Evolutionary conservation across 352 stramenopile genomes (phyloP).

Genomic region (Phytophthora ramorum): DNA sequence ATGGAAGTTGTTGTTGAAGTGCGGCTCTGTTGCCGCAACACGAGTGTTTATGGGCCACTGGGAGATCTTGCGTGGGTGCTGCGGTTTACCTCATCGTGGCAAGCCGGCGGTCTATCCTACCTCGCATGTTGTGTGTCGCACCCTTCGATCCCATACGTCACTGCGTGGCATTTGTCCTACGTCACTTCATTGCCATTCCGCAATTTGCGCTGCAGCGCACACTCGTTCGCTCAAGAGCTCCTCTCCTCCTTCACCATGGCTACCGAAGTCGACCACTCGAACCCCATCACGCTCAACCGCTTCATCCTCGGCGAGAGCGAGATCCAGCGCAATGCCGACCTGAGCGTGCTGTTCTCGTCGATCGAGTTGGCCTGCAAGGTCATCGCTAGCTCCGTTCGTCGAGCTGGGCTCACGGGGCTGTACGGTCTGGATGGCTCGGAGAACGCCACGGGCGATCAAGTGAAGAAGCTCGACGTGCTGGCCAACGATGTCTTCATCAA

Average conservation of each 20-base stretch:
- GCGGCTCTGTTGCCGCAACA: not conserved
- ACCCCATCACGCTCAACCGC: constrained; percentile 92
- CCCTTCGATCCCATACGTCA: constrained; percentile 2
- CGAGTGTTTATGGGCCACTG: constrained; percentile 26
- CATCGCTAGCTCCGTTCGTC: constrained; percentile 96
- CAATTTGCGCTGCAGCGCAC: constrained; percentile 23
- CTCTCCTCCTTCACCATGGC: constrained; percentile 19
- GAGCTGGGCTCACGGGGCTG: constrained; percentile 87
- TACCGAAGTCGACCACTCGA: constrained; percentile 65
- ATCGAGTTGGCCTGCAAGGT: constrained; percentile 97
- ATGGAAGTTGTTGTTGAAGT: constrained; percentile 2
- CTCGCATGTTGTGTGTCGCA: constrained; percentile 5
- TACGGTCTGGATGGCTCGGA: constrained; percentile 96
- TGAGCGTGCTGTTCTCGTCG: constrained; percentile 95
- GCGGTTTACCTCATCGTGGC: not conserved
- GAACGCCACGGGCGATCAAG: constrained; percentile 97
- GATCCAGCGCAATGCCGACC: constrained; percentile 91
- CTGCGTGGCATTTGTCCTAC: too few species aligned
- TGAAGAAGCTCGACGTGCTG: constrained; percentile 99
- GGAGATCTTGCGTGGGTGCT: constrained; percentile 1
- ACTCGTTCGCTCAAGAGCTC: constrained; percentile 13
- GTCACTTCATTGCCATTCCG: constrained; percentile 12
- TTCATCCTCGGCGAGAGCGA: constrained; percentile 94
- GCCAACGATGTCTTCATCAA: constrained; percentile 98
- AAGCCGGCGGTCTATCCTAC: not conserved